Base-by-base conservation (phyloP, 2,329 filamentous ascomycete genomes). In the Neopestalotiopsis sp. region DNA sequence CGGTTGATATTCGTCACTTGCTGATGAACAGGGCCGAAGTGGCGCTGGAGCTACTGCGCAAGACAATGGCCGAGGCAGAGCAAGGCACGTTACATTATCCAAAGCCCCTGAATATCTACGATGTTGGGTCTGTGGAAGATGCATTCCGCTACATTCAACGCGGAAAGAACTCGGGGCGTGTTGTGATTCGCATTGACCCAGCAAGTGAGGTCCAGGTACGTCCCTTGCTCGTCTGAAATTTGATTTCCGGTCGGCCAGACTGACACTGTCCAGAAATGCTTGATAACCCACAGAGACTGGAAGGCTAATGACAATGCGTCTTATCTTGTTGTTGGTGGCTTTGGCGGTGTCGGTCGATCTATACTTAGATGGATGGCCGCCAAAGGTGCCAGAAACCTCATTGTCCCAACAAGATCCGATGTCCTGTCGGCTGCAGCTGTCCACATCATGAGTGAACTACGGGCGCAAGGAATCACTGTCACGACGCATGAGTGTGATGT, bases 311-410 rank as follows among this genome's bases (percentile, higher is more conserved):
- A 85, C 69, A 82, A 80, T 61, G 59, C 59, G 3, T 83, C 84
- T 0, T 88, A 88, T 71, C 75, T 88, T 61, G 78, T 88, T 52
- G 80, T 87, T 20, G 85, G 86, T 14, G 84, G 85, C n/a, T 84
- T 84, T 1, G 85, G 85, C 40, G 85, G 84, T n/a, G 77, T 88
- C 9, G 85, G 85, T 4, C 79, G 83, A 61, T 84, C 82, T 68
- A 82, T 88, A 74, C 76, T 84, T 13, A 79, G 78, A 10, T 84
- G 84, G 81, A 85, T 88, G 84, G 79, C 83, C 2, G 76, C 77
- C 40, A 81, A 81, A n/a, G 86, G 86, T 1, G 86, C 85, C 7
- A 78, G 79, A 7, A 80, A 84, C 69, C 75, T 88, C 14, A 80
- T 85, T 0, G 79, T 88, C 3, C 72, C 71, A 0, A 76, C 75